Base-by-base conservation (phyloP, 305 asterid species). In the Solanum hybrid region DNA sequence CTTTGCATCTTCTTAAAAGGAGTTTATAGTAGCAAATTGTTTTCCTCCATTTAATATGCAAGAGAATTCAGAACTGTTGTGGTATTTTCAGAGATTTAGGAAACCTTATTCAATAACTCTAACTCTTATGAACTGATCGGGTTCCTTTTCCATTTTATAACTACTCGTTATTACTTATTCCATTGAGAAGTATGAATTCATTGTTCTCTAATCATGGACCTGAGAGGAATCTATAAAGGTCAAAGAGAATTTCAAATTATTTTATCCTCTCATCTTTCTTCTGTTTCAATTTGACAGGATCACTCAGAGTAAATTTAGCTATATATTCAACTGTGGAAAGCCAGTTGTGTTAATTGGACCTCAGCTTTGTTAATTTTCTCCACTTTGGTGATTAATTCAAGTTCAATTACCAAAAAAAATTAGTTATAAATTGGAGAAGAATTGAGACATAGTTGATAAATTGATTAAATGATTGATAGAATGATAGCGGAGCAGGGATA, bases 401-500 rank as follows among this genome's bases (percentile, higher is more conserved):
- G 66, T 56, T 56, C n/a, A 19, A 17, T 56, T 19, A 56, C 66
- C 66, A 56, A 56, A 56, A 56, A 45, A 0, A 82, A 2, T 42
- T 42, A 15, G 72, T 71, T 45, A 56, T n/a, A 45, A 75, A 79
- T 11, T 84, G 42, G 36, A 77, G 78, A 36, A 73, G 76, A 91
- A 24, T 88, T 42, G 72, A 76, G 85, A 40, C 87, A 29, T 31
- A 82, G 72, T 42, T 82, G 87, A 26, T 82, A 82, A 51, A 82
- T 82, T 26, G 87, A 82, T 81, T 77, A 77, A 77, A 34, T 77
- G 29, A 77, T 34, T 81, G 38, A 45, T 45, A 42, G 72, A 82
- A 82, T 82, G 87, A 27, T 5, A 82, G 72, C 5, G 72, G 85
- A 88, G 89, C 51, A 89, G 45, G 91, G 82, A 90, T 66, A 75